Evolutionary conservation across 2,329 filamentous ascomycete species (phyloP).

Genomic region (Escovopsis sp.): DNA sequence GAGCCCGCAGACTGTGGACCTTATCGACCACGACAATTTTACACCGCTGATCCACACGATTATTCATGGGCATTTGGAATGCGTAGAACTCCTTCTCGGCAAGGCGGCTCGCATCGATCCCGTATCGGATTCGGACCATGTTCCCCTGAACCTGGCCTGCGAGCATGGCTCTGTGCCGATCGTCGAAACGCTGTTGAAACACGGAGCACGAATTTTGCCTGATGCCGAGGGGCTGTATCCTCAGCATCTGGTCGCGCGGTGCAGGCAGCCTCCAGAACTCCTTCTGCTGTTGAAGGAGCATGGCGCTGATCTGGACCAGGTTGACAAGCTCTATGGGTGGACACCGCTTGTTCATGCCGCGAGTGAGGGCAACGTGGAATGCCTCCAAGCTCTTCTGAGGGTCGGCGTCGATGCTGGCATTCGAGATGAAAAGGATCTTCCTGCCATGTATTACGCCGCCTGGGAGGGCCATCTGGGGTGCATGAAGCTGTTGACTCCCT

Average conservation of each 20-base stretch:
- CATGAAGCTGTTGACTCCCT: conserved; percentile 69
- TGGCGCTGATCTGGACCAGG: conserved; percentile 78
- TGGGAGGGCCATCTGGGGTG: conserved; percentile 96
- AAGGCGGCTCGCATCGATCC: conserved; percentile 77
- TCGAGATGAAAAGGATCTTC: conserved; percentile 80
- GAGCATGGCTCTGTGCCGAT: conserved; percentile 81
- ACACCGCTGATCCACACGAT: conserved; percentile 92
- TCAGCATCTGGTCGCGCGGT: conserved; percentile 89
- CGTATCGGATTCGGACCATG: conserved; percentile 74
- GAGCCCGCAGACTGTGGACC: conserved; percentile 62
- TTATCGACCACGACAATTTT: conserved; percentile 93
- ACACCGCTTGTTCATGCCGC: conserved; percentile 92
- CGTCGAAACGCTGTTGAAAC: conserved; percentile 68
- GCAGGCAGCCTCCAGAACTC: conserved; percentile 66
- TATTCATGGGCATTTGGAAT: conserved; percentile 69
- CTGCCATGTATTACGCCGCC: conserved; percentile 94
- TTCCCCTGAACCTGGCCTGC: conserved; percentile 86
- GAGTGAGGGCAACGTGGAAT: conserved; percentile 86
- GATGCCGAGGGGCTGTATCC: conserved; percentile 94
- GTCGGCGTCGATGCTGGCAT: conserved; percentile 66
- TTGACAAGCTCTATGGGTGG: conserved; percentile 95
- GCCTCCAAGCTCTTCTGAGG: conserved; percentile 66
- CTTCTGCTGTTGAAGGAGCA: conserved; percentile 69
- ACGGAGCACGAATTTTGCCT: conserved; percentile 69
- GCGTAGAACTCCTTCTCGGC: conserved; percentile 63